Evolutionary conservation across 2,329 filamentous ascomycete species (phyloP), one percentile per base, ranked within the genome.

Genomic region (Fusarium duplospermum): DNA sequence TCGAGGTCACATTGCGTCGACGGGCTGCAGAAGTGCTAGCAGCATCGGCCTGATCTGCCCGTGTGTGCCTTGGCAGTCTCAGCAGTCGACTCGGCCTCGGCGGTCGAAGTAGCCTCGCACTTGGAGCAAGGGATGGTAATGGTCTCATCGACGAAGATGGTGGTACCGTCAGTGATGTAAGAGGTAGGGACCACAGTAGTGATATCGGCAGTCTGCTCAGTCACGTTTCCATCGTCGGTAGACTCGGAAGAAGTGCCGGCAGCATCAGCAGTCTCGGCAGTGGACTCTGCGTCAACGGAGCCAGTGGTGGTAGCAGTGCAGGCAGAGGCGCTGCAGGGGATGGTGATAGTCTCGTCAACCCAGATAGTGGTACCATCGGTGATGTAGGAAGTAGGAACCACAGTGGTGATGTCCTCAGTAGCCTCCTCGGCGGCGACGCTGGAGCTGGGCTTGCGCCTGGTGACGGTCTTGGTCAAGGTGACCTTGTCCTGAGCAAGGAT

Each of bases 401-500:
- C 71, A 31, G 71, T 74, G 27, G 73, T 71, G 10, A 73, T 45
- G 18, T 73, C 59, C 24, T 62, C 74, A 10, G 74, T 72, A 16
- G 66, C 68, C 61, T 74, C 68, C 33, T 67, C 71, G 14, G 47
- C 22, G 18, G 66, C 57, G 40, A 62, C 58, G 40, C 54, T 66
- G 29, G 68, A 56, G 58, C 74, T 62, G 16, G 64, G 24, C 69
- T 76, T 74, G 42, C 56, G 59, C 22, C 57, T 65, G 61, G 71
- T 68, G 35, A 73, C 69, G 42, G 42, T 67, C 63, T 62, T 67
- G 70, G 54, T 76, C 24, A 59, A 59, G 31, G 70, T 75, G 36
- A 73, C 67, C 60, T 70, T 71, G 13, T 72, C 75, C 40, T 71
- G 71, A 45, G 77, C 77, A 27, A 75, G 61, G 18, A 76, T 76